Base-by-base conservation (phyloP, 352 stramenopile genomes). In the Aphanomyces cochlioides region DNA sequence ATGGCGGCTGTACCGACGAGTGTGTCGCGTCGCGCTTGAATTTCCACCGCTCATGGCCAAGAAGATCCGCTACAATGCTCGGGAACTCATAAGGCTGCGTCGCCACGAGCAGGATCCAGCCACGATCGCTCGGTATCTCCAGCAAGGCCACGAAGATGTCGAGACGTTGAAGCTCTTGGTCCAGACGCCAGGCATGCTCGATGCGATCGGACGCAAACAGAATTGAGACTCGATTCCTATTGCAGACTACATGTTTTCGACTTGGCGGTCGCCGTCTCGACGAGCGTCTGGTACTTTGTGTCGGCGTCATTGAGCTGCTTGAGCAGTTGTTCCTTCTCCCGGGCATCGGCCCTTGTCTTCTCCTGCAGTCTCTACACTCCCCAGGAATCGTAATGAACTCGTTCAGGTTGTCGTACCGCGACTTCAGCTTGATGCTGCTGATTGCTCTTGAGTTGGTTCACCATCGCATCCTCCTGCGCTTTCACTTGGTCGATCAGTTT, bases 31-130 rank as follows among this genome's bases (percentile, higher is more conserved):
- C 13, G 12, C 64, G 21, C 19, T 13, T 12, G 43, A 12, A 2
- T 70, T 63, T 36, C 64, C 64, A 34, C 54, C 64, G 17, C 64
- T 61, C 50, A 81, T 93, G 57, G 83, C 67, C 60, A 78, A 77
- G 63, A 92, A 93, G 78, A 82, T 93, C 43, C 73, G 78, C 48
- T 92, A 80, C 70, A 94, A 94, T 66, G 84, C 83, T 71, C 76
- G 79, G 36, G 86, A 92, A 72, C 69, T 92, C 56, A 79, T 90
- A 59, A 77, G 75, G 10, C 73, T 94, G 66, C 81, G 84, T 56
- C 79, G 78, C 45, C 66, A 75, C 50, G 84, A 94, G 71, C 58
- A 50, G 36, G 83, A 79, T 70, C 63, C 72, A 7, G 53, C 50
- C 37, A 78, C 73, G 43, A 76, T 90, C 66, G 73, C 75, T 34